These are phyloP conservation scores for Wallacemonas sp. DNA, from an alignment of 208 protist species.

Conservation along the genomic window DNA sequence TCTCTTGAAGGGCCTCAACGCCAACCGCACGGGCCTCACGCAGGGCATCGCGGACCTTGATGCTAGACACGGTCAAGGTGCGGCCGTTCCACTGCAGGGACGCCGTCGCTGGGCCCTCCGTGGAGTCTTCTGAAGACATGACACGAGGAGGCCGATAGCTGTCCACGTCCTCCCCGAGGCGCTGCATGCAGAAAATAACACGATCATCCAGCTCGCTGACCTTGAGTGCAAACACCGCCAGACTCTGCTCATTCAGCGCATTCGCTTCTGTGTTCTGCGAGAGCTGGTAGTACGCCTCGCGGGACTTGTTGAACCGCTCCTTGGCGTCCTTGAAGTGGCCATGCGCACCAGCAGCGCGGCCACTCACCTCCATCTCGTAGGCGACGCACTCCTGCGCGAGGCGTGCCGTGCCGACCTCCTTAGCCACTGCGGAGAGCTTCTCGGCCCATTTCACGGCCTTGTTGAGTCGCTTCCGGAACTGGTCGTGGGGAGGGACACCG, in stretches of 20 bases:
- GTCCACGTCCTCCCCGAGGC: constrained; percentile 55
- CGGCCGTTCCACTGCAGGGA: constrained; percentile 74
- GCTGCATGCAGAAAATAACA: constrained; percentile 84
- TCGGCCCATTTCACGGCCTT: constrained; percentile 82
- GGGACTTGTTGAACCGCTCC: constrained; percentile 46
- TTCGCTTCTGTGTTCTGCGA: constrained; percentile 4
- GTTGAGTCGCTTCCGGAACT: constrained; percentile 86
- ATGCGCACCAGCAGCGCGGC: constrained; percentile 50
- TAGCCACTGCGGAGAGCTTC: constrained; percentile 52
- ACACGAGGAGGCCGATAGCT: constrained; percentile 38
- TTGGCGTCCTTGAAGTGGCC: constrained; percentile 60
- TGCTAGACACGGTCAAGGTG: constrained; percentile 60
- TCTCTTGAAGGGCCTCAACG: constrained; percentile 46
- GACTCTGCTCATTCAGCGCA: constrained; percentile 23
- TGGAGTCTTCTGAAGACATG: not conserved
- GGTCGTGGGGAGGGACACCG: constrained; percentile 51
- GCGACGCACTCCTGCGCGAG: constrained; percentile 55
- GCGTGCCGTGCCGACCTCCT: constrained; percentile 48
- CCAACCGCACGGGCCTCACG: constrained; percentile 63
- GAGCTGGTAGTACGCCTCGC: constrained; percentile 50
- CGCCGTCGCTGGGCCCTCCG: constrained; percentile 21
- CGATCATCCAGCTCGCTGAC: constrained; percentile 83
- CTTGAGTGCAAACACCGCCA: constrained; percentile 52
- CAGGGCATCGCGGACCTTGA: constrained; percentile 82
- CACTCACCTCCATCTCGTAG: constrained; percentile 61